Base-by-base conservation (phyloP, 345 rosid species). In the Capsella bursapastoris region DNA sequence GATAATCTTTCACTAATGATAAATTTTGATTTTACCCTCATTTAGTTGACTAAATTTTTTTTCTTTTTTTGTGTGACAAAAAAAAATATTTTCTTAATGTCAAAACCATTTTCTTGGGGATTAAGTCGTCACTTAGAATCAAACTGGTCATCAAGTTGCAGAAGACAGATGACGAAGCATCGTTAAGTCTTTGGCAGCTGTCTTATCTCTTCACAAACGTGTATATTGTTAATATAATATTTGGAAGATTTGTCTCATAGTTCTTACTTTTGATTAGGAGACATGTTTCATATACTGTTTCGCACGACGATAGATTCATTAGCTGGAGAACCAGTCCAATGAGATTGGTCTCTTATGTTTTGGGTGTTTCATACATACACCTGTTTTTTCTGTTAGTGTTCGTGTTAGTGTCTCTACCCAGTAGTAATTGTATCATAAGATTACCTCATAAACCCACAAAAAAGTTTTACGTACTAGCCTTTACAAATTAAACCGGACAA, bases 131-230 rank as follows among this genome's bases (percentile, higher is more conserved):
- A 27, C 31, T 6, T 28, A 12, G 3, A 3, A 37, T 37, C 41
- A 37, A 8, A 37, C 11, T 37, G 41, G 41, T 37, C 41, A 37
- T 37, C 41, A 37, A 37, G 15, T 44, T 41, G 45, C 13, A 41
- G 8, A 44, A 57, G 38, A 56, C 10, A 57, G 15, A 57, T 7
- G 62, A 34, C 63, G 25, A 57, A 57, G 11, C 41, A 53, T 25
- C 57, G 4, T 10, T 32, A 58, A 58, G 29, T 58, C 28, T 58
- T 58, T 58, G 28, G 44, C 64, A 37, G 25, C 47, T 59, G 47
- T 37, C 64, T 9, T 37, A 16, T 58, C 44, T 16, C 37, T 34
- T 15, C 10, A 18, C 9, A 8, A 8, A 31, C 18, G 3, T 10
- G 25, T 18, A 28, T 55, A 13, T 28, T 12, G 10, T 13, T n/a